Percentiles rank a stretch among this genome's conserved stretches.
These are phyloP conservation scores for Fragaria ananassa DNA, from an alignment of 306 rosid genomes.

Conservation along the genomic window DNA sequence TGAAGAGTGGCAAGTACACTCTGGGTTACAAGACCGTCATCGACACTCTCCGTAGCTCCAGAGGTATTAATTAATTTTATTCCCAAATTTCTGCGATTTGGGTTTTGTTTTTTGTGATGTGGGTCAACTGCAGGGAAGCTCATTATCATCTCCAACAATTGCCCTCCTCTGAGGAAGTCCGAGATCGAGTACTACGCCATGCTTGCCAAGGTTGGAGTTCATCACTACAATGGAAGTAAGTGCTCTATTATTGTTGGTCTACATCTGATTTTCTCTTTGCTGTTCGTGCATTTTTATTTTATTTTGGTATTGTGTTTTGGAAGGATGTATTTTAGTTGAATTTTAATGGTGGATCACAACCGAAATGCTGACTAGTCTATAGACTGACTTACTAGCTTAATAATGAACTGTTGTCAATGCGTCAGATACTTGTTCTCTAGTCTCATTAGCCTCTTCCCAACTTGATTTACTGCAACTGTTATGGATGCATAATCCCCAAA, in stretches of 20 bases:
- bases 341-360: no score
- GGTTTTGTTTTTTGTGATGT: neutral
- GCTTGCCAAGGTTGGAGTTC: conserved; percentile 46
- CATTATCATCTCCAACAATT: conserved; percentile 40
- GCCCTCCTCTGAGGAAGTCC: conserved; percentile 43
- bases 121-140: conserved; percentile 35
- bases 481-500: neutral
- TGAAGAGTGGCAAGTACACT: conserved; percentile 43
- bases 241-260: neutral
- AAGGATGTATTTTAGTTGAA: no score
- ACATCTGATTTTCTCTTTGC: no score
- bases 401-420: no score
- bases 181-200: conserved; percentile 53
- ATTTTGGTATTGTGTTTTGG: no score
- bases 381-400: no score
- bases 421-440: no score
- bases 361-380: no score
- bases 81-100: no score
- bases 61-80: conserved; percentile 13
- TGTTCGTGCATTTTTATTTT: no score
- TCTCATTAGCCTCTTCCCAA: neutral
- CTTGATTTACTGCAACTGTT: neutral
- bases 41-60: conserved; percentile 34
- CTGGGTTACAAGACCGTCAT: conserved; percentile 45
- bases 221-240: conserved; percentile 47